Conservation (phyloP, 768 basidiomycete genomes). For the Lepiota brunneoincarnata region DNA sequence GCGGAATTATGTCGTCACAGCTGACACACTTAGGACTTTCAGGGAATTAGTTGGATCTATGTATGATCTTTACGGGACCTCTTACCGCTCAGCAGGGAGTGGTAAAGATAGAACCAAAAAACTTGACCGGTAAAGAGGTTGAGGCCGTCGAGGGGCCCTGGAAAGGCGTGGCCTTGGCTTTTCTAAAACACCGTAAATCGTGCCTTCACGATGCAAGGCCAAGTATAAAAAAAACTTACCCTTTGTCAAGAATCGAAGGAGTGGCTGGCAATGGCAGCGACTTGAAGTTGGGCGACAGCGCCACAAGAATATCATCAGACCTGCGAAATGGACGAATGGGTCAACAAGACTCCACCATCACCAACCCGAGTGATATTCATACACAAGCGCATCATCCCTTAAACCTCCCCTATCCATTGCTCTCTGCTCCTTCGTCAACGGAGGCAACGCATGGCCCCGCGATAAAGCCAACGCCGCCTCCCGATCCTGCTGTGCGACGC, state of each 20-base stretch:
- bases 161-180: neutral
- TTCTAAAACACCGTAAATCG: neutral
- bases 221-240: neutral
- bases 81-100: neutral
- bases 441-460: constrained; percentile 28
- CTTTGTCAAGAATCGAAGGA: neutral
- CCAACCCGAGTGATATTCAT: neutral
- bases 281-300: constrained; percentile 6
- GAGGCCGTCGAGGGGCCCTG: neutral
- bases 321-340: neutral
- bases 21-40: constrained; percentile 15
- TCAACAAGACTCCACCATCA: neutral
- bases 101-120: neutral
- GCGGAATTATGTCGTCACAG: constrained; percentile 14
- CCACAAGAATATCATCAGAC: neutral
- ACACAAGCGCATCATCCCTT: neutral
- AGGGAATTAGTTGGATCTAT: neutral
- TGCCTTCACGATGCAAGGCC: neutral
- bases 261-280: neutral
- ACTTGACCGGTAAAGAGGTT: neutral
- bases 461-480: constrained; percentile 35
- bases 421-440: constrained; percentile 18
- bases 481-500: constrained; percentile 39
- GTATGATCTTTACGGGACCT: neutral
- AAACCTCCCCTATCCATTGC: constrained; percentile 14